A percentile compares a stretch with the other conserved stretches of the same genome.
phyloP scores from a whole-genome alignment of 1,284 basidiomycete species.

The Mycosarcoma maydis region DNA sequence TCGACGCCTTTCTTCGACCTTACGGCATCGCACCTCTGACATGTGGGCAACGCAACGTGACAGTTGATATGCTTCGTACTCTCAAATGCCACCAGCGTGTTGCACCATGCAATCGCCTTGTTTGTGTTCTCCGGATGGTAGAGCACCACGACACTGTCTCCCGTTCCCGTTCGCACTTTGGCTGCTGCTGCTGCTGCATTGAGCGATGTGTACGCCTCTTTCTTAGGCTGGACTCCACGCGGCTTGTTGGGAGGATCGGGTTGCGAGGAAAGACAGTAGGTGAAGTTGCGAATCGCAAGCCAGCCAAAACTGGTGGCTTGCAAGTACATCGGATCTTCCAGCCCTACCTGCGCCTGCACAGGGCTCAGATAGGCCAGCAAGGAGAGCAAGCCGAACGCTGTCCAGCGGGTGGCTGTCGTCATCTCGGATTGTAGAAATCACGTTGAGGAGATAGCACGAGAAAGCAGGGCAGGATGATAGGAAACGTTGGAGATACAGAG shows the following conservation, averaged over 20 bases:
- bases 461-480: too few relatives aligned
- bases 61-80: conserved; percentile 20
- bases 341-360: background rate
- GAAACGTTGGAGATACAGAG: too few relatives aligned
- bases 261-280: conserved; percentile 18
- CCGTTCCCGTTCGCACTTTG: conserved; percentile 17
- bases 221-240: conserved; percentile 19
- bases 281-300: conserved; percentile 37
- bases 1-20: background rate
- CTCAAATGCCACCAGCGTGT: conserved; percentile 32
- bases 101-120: conserved; percentile 45
- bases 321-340: conserved; percentile 22
- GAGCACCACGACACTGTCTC: conserved; percentile 41
- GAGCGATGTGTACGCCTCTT: background rate
- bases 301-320: conserved; percentile 41
- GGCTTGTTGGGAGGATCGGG: conserved; percentile 36
- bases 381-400: background rate
- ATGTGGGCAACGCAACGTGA: conserved; percentile 30
- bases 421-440: too few relatives aligned
- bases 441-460: too few relatives aligned
- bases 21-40: conserved; percentile 41
- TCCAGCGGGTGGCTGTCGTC: too few relatives aligned
- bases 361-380: background rate
- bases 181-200: background rate
- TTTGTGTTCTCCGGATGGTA: conserved; percentile 34